Base-by-base conservation (phyloP, 345 rosid species). In the Kernera saxatilis region DNA sequence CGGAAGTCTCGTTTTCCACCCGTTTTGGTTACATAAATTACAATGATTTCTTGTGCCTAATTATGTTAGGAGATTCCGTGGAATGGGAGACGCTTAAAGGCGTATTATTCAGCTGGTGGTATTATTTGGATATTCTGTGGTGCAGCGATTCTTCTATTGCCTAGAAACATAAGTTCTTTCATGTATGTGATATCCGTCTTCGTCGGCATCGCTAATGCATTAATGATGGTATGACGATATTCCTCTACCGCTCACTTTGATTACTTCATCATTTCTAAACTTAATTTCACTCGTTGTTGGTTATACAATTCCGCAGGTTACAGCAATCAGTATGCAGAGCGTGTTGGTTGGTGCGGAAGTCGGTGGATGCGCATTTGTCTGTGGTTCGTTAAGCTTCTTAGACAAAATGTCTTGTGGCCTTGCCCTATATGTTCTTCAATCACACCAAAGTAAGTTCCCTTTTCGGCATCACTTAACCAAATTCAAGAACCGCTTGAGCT, bases 331-430 rank as follows among this genome's bases (percentile, higher is more conserved):
- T 84, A 83, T 93, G 98, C 97, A 93, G 64, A 91, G 86, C 71
- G 86, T 86, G 56, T 84, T 93, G 63, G 86, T 91, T 33, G 97
- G 97, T 64, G 73, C 83, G 30, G 95, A 87, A 83, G 86, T 91
- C 5, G 78, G 82, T 57, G 98, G 98, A 48, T 89, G 96, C 67
- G 98, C 98, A 43, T 91, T 93, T 80, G 97, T 93, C 3, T 91
- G 86, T 71, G 98, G 98, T 73, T 89, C 98, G 2, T 72, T 93
- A 74, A 91, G 98, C 82, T 93, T 91, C 71, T 73, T 91, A 82
- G 98, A 93, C 74, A 93, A 93, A 77, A 78, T 93, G 6, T 89
- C 98, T 50, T 93, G 98, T 67, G 97, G 98, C 11, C 62, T 91
- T 75, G 91, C 88, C 49, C 51, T 93, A 0, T 91, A 84, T 77